Conservation (phyloP, 257 asterid species). For the Nyctanthes arbortristis region DNA sequence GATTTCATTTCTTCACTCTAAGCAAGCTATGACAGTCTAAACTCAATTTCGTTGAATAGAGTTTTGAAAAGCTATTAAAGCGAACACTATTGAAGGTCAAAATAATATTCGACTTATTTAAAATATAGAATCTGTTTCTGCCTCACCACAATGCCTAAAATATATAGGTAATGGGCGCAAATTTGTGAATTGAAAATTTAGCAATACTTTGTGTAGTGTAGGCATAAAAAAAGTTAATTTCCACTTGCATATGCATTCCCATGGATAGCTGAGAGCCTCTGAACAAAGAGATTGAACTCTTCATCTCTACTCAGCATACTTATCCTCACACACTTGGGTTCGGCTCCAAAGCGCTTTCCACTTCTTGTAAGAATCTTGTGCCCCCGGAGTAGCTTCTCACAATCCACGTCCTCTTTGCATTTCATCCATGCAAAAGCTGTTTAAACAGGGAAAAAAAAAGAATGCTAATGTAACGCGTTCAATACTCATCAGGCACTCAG, state of each 20-base stretch:
- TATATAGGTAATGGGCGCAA: slow-evolving; percentile 11
- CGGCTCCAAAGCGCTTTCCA: slow-evolving; percentile 69
- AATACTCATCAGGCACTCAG: neutral
- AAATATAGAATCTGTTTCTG: neutral
- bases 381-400: slow-evolving; percentile 49
- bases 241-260: slow-evolving; percentile 16
- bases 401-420: slow-evolving; percentile 52
- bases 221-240: slow-evolving; percentile 19
- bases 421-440: slow-evolving; percentile 91
- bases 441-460: neutral
- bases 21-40: neutral
- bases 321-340: slow-evolving; percentile 48
- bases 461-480: neutral
- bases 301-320: slow-evolving; percentile 49
- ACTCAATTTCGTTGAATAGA: neutral
- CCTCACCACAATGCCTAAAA: slow-evolving; percentile 30
- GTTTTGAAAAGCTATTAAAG: neutral
- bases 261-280: slow-evolving; percentile 51
- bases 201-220: neutral
- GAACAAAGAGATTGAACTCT: slow-evolving; percentile 56
- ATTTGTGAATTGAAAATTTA: neutral
- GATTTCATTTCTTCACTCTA: no score
- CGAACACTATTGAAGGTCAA: neutral
- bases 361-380: slow-evolving; percentile 56
- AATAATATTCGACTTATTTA: no score